These are phyloP conservation scores for Myxozyma udenii DNA, from an alignment of 805 yeast genomes.

Conservation along the genomic window DNA sequence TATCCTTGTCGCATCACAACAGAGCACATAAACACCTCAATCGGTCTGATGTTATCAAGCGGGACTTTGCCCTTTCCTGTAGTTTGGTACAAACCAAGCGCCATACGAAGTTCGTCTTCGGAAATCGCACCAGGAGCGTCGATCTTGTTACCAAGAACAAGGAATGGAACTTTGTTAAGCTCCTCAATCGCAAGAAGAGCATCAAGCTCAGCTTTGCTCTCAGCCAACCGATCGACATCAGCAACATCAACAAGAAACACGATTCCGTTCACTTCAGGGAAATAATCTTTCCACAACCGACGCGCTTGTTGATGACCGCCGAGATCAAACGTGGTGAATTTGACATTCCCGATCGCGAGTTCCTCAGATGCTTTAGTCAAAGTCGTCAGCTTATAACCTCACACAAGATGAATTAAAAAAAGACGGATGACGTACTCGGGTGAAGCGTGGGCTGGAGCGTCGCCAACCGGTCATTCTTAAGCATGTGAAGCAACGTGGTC, in stretches of 20 bases:
- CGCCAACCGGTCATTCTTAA: slow-evolving; percentile 93
- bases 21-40: slow-evolving; percentile 95
- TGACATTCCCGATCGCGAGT: slow-evolving; percentile 90
- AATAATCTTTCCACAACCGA: slow-evolving; percentile 98
- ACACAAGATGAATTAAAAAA: no score
- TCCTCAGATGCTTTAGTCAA: slow-evolving; percentile 74
- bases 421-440: slow-evolving; percentile 49
- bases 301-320: slow-evolving; percentile 99
- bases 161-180: slow-evolving; percentile 82
- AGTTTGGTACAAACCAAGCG: slow-evolving; percentile 80
- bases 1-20: slow-evolving; percentile 98
- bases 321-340: slow-evolving; percentile 95
- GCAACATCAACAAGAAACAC: slow-evolving; percentile 97
- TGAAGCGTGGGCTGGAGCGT: slow-evolving; percentile 97
- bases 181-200: slow-evolving; percentile 91
- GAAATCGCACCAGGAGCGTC: slow-evolving; percentile 92
- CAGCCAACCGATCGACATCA: slow-evolving; percentile 91
- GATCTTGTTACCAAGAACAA: slow-evolving; percentile 93
- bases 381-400: slow-evolving; percentile 2
- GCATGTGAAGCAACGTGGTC: slow-evolving; percentile 81
- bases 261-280: slow-evolving; percentile 98
- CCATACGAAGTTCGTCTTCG: slow-evolving; percentile 89
- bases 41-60: slow-evolving; percentile 74
- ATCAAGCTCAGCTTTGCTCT: slow-evolving; percentile 91
- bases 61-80: slow-evolving; percentile 84